These are phyloP conservation scores for Euphorbia pulcherrima DNA, from an alignment of 345 rosid genomes.

Conservation along the genomic window DNA sequence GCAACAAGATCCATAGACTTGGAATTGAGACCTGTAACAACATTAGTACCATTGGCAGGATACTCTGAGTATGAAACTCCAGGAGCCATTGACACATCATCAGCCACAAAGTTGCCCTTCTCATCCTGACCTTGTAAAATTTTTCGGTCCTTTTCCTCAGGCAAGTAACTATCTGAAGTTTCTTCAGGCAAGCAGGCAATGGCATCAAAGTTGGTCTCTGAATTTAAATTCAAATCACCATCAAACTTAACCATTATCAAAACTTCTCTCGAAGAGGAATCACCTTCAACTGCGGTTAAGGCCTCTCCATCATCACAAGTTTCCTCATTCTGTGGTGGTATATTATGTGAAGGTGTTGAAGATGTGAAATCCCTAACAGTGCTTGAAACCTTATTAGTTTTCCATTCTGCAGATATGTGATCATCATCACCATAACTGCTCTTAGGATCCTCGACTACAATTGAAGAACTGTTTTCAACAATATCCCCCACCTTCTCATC, in stretches of 20 bases:
- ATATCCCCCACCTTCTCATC: conserved; percentile 24
- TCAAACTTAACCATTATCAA: conserved; percentile 13
- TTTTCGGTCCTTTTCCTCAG: conserved; percentile 10
- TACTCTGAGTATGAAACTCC: conserved; percentile 2
- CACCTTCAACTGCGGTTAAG: conserved; percentile 16
- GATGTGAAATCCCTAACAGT: background rate
- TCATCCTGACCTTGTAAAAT: conserved; percentile 27
- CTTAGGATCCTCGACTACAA: conserved; percentile 5
- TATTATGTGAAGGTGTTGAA: background rate
- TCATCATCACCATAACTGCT: conserved; percentile 7
- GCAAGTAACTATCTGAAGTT: conserved; percentile 19
- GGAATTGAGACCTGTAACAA: conserved; percentile 19
- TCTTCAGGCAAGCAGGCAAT: conserved; percentile 21
- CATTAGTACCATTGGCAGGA: conserved; percentile 1
- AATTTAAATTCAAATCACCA: conserved; percentile 20
- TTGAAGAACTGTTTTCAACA: conserved; percentile 21
- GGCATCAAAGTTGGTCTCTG: conserved; percentile 19
- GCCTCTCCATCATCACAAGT: conserved; percentile 32
- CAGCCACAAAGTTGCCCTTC: conserved; percentile 19
- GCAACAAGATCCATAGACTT: conserved; percentile 23
- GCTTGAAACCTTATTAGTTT: conserved; percentile 1
- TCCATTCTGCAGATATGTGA: conserved; percentile 6
- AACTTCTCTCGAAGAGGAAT: conserved; percentile 20
- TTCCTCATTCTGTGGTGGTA: no score
- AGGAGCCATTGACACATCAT: conserved; percentile 13